Evolutionary conservation across 148 eudicot species (phyloP).

Genomic region (Camellia japonica): DNA sequence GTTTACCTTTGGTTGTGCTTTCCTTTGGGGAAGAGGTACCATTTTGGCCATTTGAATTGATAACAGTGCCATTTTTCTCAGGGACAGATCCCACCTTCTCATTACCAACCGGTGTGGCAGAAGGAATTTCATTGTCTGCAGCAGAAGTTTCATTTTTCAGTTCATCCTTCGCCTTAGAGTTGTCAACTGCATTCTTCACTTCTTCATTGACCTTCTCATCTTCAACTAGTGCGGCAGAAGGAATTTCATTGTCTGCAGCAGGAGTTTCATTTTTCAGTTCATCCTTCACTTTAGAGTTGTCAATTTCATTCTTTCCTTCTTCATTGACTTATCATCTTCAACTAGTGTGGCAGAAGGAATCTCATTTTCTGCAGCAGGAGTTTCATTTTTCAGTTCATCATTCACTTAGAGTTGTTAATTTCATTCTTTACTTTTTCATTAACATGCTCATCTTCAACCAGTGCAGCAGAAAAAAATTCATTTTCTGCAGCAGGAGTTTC

Average conservation of each 20-base stretch:
- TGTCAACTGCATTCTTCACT: constrained; percentile 12
- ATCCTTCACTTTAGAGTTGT: neutral
- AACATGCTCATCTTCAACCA: too few relatives aligned
- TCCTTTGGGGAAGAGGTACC: constrained; percentile 15
- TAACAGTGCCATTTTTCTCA: constrained; percentile 14
- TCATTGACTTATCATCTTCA: too few relatives aligned
- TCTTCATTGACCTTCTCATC: constrained; percentile 21
- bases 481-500: too few relatives aligned
- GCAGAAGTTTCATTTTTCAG: constrained; percentile 9
- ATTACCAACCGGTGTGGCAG: constrained; percentile 6
- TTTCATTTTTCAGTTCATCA: too few relatives aligned
- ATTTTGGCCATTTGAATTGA: constrained; percentile 26
- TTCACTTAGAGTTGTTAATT: too few relatives aligned
- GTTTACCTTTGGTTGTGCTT: constrained; percentile 26
- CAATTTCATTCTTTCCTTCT: constrained; percentile 12
- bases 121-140: constrained; percentile 3
- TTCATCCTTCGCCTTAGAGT: neutral
- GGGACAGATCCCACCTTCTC: constrained; percentile 17
- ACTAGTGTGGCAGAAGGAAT: too few relatives aligned
- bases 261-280: constrained; percentile 11
- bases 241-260: neutral
- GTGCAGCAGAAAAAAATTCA: too few relatives aligned
- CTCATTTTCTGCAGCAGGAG: too few relatives aligned
- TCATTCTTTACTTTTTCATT: too few relatives aligned
- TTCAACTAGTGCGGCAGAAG: constrained; percentile 11